Base-by-base conservation (phyloP, 2,329 filamentous ascomycete genomes). In the Plectosphaerella cucumerina region DNA sequence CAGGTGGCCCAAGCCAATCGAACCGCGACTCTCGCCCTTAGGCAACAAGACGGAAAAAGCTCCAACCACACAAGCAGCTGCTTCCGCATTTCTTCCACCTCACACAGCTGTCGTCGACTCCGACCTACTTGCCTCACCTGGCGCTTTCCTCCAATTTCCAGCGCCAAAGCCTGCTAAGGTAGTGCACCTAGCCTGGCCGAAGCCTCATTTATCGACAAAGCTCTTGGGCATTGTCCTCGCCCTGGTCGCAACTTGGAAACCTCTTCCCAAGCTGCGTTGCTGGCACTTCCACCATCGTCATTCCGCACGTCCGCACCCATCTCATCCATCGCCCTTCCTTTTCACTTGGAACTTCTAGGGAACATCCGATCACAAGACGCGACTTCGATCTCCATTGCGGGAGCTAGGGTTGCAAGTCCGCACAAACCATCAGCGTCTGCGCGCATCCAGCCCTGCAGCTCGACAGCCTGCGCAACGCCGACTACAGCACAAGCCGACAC, bases 371-470 rank as follows among this genome's bases (percentile, higher is more conserved):
- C 8, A 3, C 11, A 9, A 3, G 5, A 10, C 35, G 35, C 15
- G n/a, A 39, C 15, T 10, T 39, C 8, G 12, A 73, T 57, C 62
- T 31, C 26, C 26, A n/a, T n/a, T n/a, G 26, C 26, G 26, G 8
- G 26, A 8, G 26, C 9, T 4, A 31, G 4, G 8, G 12, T 31
- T 11, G 26, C 26, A 11, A 31, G 8, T 11, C 12, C 12, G 26
- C 8, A 10, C 26, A 31, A 31, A 31, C 12, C 26, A 8, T 11
- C 26, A 11, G 12, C 9, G 8, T 31, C 26, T 31, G 26, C 12
- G 26, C 26, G 8, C 4, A n/a, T n/a, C n/a, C n/a, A n/a, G n/a
- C n/a, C n/a, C n/a, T n/a, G n/a, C n/a, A n/a, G n/a, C n/a, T n/a
- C n/a, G n/a, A n/a, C n/a, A n/a, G n/a, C n/a, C n/a, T n/a, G n/a